These are phyloP conservation scores for Crepidotus variabilis DNA, from an alignment of 768 basidiomycete species.

Conservation along the genomic window DNA sequence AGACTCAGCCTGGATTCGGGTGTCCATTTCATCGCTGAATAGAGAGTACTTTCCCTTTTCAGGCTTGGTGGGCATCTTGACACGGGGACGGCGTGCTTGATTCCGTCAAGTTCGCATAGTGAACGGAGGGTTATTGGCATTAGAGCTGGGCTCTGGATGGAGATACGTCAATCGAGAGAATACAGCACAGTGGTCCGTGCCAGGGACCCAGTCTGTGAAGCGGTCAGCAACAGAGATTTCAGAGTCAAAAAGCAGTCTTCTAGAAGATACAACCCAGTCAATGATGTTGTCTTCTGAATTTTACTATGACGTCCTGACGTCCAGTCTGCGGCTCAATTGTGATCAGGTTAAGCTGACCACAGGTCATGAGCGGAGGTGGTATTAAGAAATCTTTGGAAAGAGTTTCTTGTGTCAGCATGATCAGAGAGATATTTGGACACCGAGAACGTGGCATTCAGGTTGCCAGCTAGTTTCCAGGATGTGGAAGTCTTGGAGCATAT, in stretches of 20 bases:
- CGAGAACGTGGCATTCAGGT: constrained; percentile 14
- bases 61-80: constrained; percentile 1
- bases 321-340: constrained; percentile 1
- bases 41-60: constrained; percentile 7
- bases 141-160: background rate
- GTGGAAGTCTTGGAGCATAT: background rate
- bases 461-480: constrained; percentile 17
- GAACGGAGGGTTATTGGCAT: background rate
- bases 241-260: background rate
- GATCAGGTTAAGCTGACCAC: background rate
- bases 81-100: background rate
- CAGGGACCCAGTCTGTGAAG: background rate
- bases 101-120: background rate
- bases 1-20: background rate
- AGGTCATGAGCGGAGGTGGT: constrained; percentile 4
- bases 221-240: constrained; percentile 2
- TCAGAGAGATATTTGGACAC: constrained; percentile 2
- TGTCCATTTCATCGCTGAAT: constrained; percentile 1
- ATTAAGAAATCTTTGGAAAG: constrained; percentile 2
- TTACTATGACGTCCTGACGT: background rate
- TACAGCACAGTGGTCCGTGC: constrained; percentile 7
- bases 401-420: background rate
- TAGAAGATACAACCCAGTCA: constrained; percentile 4
- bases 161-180: background rate
- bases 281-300: constrained; percentile 7